A percentile compares a stretch with the other conserved stretches of the same genome.
These are phyloP conservation scores for Vaccinium vitisidaea DNA, from an alignment of 148 eudicot genomes.

Conservation along the genomic window DNA sequence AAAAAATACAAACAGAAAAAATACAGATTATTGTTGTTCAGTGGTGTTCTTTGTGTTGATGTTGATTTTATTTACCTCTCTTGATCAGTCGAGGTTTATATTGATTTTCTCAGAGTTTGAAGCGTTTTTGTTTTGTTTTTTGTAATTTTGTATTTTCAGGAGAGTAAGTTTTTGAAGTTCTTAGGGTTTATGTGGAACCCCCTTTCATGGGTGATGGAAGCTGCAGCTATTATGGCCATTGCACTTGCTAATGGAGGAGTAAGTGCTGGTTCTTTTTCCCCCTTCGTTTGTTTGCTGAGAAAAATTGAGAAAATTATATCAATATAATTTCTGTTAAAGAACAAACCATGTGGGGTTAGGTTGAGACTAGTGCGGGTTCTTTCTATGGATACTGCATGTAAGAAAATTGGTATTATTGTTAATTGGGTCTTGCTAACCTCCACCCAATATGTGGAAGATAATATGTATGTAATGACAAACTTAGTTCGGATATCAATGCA, in stretches of 20 bases:
- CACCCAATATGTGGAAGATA: no score
- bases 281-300: neutral
- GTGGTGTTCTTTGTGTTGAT: neutral
- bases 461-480: no score
- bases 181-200: conserved; percentile 53
- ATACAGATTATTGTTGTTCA: neutral
- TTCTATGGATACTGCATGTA: neutral
- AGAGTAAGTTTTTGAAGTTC: conserved; percentile 39
- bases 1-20: no score
- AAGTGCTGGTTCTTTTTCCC: neutral
- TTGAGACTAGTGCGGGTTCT: neutral
- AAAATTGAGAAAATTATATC: neutral
- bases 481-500: no score
- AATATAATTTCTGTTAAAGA: neutral
- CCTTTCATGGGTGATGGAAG: conserved; percentile 49
- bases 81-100: neutral
- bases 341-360: neutral
- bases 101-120: neutral
- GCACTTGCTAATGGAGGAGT: conserved; percentile 28
- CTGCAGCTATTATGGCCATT: conserved; percentile 44
- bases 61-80: neutral
- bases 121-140: neutral
- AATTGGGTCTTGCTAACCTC: no score
- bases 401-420: neutral
- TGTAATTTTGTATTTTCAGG: conserved; percentile 16